Percentiles rank a stretch among this genome's conserved stretches.
phyloP scores from a whole-genome alignment of 2,329 filamentous ascomycete species.

The Xylariaceae sp. region DNA sequence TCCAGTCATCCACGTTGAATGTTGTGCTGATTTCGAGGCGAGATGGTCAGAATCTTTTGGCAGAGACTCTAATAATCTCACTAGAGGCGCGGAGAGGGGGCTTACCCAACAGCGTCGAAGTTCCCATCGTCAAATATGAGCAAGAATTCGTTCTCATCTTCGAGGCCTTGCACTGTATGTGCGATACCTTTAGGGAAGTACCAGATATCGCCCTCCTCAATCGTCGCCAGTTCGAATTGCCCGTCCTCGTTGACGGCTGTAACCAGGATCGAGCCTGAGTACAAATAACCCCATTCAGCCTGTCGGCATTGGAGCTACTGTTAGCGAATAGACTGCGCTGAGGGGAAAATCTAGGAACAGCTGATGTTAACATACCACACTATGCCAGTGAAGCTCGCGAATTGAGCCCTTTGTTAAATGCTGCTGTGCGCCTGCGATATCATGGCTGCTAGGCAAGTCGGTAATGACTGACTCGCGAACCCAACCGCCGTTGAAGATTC shows the following conservation, averaged over 20 bases:
- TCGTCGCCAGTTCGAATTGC: conserved; percentile 49
- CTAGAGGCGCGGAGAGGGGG: background rate
- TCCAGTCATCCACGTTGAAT: conserved; percentile 69
- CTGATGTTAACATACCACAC: conserved; percentile 46
- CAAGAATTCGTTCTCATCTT: conserved; percentile 64
- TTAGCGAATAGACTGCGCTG: background rate
- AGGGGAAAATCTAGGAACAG: too few species aligned
- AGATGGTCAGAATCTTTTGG: background rate
- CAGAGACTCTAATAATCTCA: background rate
- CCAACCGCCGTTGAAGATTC: conserved; percentile 61
- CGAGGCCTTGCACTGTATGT: conserved; percentile 61
- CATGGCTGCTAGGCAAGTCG: conserved; percentile 61
- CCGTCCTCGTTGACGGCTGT: conserved; percentile 61
- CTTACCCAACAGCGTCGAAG: conserved; percentile 58
- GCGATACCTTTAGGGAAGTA: conserved; percentile 64
- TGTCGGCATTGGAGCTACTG: conserved; percentile 25
- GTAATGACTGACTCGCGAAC: conserved; percentile 61
- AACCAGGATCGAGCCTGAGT: conserved; percentile 50
- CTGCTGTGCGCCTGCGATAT: conserved; percentile 65
- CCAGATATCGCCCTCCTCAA: conserved; percentile 62
- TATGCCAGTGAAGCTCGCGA: conserved; percentile 64
- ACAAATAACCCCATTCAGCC: conserved; percentile 65
- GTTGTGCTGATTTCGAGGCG: conserved; percentile 51
- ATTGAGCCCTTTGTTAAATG: conserved; percentile 63
- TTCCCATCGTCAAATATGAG: conserved; percentile 63